Base-by-base conservation (phyloP, 805 yeast species). In the Candida maris region DNA sequence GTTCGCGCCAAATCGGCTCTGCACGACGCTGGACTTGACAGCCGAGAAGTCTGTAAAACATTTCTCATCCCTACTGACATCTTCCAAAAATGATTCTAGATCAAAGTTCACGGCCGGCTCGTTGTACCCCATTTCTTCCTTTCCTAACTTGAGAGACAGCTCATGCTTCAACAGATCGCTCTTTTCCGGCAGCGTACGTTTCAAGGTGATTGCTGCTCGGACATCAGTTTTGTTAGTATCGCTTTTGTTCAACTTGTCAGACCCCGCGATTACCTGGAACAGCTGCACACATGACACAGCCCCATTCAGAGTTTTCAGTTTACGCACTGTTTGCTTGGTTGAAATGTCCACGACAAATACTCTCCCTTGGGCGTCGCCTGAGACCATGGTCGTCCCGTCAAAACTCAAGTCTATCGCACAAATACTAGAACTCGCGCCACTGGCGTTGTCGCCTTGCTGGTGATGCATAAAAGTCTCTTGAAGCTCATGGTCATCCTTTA, bases 301-400 rank as follows among this genome's bases (percentile, higher is more conserved):
- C 12, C 58, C 61, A 19, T 52, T 48, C 34, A 57, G 30, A 25
- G 52, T 59, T 38, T 66, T 72, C 44, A 79, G 64, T n/a, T 75
- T 70, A 52, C 75, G 79, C 19, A 76, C 64, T 13, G 79, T 76
- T 58, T 84, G 93, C 51, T 75, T 79, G 1, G 91, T 78, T 12
- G 69, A 73, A 5, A 80, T 67, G 57, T 91, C 97, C 48, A 81
- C 72, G 1, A 80, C 68, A 27, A 73, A 72, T 2, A 85, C 75
- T 19, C 73, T 68, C 1, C 97, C 97, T n/a, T 48, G 52, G 0
- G 70, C 57, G 54, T 85, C 94, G 23, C 96, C 97, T 5, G 87
- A 75, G 3, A 83, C 64, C 5, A 89, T 51, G 24, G 65, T 57
- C 13, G 89, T 76, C 4, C 91, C 95, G 54, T 89, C 97, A 52